These are phyloP conservation scores for Ogataea nonfermentans DNA, from an alignment of 805 yeast species.

Conservation along the genomic window DNA sequence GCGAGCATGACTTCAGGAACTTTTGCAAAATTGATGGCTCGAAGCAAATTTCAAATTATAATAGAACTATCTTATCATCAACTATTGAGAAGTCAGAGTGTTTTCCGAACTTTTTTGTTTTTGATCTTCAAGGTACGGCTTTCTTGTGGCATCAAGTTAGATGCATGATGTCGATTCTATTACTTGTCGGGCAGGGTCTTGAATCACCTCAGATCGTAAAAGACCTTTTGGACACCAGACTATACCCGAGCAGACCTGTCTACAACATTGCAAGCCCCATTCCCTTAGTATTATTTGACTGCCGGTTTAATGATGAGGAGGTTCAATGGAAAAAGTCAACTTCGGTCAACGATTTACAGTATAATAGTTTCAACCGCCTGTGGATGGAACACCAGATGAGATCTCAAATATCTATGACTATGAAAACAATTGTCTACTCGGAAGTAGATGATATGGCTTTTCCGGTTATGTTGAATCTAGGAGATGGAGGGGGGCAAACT, in stretches of 20 bases:
- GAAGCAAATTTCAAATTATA: constrained; percentile 81
- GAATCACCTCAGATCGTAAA: constrained; percentile 61
- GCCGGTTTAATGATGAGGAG: constrained; percentile 55
- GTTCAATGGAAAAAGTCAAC: constrained; percentile 60
- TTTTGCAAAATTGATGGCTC: constrained; percentile 94
- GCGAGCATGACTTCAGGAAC: constrained; percentile 88
- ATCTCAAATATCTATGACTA: constrained; percentile 47
- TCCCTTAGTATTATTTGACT: constrained; percentile 84
- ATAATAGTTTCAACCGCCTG: constrained; percentile 45
- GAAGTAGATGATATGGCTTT: neutral
- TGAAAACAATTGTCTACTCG: constrained; percentile 37
- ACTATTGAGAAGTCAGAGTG: constrained; percentile 22
- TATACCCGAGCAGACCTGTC: constrained; percentile 64
- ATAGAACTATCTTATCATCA: constrained; percentile 53
- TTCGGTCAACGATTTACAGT: constrained; percentile 39
- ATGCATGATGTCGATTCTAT: constrained; percentile 84
- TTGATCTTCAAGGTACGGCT: constrained; percentile 84
- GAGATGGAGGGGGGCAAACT: constrained; percentile 77
- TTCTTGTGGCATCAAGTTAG: constrained; percentile 98
- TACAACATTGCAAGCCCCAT: constrained; percentile 89
- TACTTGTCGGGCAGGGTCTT: constrained; percentile 73
- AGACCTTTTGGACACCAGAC: constrained; percentile 56
- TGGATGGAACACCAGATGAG: constrained; percentile 60
- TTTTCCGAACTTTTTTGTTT: constrained; percentile 49
- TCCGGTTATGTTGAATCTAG: constrained; percentile 43